Evolutionary conservation across 192 early-diverging fungal genomes (phyloP), one percentile per base, ranked within the genome.

Genomic region (Thoreauomyces humboldtii): DNA sequence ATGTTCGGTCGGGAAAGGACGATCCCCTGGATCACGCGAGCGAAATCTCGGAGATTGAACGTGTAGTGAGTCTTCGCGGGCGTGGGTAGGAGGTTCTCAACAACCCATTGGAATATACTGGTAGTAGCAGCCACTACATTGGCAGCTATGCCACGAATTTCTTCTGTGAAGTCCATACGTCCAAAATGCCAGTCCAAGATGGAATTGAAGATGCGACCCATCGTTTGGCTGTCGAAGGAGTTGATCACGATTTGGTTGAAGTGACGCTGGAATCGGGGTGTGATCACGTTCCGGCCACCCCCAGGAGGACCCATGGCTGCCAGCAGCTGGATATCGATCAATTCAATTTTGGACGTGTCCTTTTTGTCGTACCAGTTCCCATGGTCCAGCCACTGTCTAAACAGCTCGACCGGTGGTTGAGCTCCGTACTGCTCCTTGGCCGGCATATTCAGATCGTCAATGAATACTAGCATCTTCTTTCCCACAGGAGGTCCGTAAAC

Each of bases 31-130:
- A 86, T 77, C 9, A 86, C 81, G 35, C 74, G 63, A 1, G 78
- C 64, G 59, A 86, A 83, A 69, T 86, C 85, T 31, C 85, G 69
- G 17, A 86, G 70, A 55, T 86, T 86, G 69, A 86, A 86, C 7
- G 80, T 86, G 60, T 86, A 86, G 59, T 86, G 85, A 6, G 80
- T 84, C 54, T 86, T 86, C 15, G 85, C 85, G 2, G 85, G 85
- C 5, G 85, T 86, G 12, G 85, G 85, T 11, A 86, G 68, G 60
- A 86, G 69, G 59, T 83, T 86, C 14, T 64, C 73, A 1, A 81
- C 73, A 0, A 72, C 73, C 74, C 81, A 84, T 54, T 85, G 70
- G 69, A 77, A 86, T 7, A 86, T 66, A 44, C 55, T 70, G 42
- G 72, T 69, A 5, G 83, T 83, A 22, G 72, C 74, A 2, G 73